Percentiles rank a stretch among this genome's conserved stretches.
Evolutionary conservation across 129 eudicot genomes (phyloP).

Genomic region (Kitagawia praeruptora): DNA sequence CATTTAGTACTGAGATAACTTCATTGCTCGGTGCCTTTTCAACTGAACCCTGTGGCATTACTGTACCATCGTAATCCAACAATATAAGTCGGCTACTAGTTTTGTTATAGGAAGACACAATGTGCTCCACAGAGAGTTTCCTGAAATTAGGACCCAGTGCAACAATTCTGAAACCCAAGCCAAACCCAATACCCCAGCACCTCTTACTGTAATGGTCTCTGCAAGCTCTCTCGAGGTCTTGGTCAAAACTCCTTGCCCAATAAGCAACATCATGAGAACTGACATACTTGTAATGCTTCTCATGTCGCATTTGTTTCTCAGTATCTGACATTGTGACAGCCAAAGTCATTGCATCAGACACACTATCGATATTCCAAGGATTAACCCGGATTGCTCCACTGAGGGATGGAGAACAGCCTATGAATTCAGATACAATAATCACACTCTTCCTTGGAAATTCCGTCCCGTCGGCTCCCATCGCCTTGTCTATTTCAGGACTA

Average conservation of each 20-base stretch:
- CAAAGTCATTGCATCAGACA: conserved; percentile 54
- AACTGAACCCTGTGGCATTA: conserved; percentile 61
- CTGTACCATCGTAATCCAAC: conserved; percentile 82
- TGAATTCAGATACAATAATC: conserved; percentile 83
- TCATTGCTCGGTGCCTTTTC: conserved; percentile 58
- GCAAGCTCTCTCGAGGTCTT: conserved; percentile 82
- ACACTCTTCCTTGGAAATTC: conserved; percentile 45
- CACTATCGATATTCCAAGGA: conserved; percentile 70
- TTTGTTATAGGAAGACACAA: conserved; percentile 55
- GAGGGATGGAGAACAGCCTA: conserved; percentile 88
- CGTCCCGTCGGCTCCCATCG: conserved; percentile 29
- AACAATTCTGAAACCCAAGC: conserved; percentile 65
- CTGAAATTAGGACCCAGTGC: conserved; percentile 77
- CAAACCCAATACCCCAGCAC: conserved; percentile 89
- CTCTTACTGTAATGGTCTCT: conserved; percentile 58
- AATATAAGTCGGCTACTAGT: conserved; percentile 55
- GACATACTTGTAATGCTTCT: conserved; percentile 77
- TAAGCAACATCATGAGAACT: conserved; percentile 77
- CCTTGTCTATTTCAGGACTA: conserved; percentile 50
- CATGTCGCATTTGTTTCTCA: conserved; percentile 79
- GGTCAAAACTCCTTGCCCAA: conserved; percentile 87
- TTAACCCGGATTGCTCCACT: conserved; percentile 89
- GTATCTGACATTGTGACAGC: conserved; percentile 52
- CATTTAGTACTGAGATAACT: conserved; percentile 47
- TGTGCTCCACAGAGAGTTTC: conserved; percentile 72